These are phyloP conservation scores for Orbilia oligospora DNA, from an alignment of 2,329 filamentous ascomycete genomes.

Conservation along the genomic window DNA sequence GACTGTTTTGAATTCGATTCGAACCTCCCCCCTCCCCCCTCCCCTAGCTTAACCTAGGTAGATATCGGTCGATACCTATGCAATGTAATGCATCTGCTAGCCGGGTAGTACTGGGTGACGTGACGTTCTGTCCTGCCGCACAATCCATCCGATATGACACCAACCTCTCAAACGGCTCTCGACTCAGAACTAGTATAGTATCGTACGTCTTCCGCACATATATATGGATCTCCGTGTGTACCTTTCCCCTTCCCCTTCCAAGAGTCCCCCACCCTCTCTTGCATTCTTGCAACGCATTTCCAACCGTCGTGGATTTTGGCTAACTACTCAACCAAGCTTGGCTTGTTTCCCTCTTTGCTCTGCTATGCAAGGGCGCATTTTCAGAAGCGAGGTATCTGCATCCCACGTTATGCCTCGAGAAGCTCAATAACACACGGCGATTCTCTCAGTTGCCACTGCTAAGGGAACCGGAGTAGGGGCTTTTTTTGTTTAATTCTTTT, in stretches of 20 bases:
- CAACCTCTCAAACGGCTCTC: conserved; percentile 9
- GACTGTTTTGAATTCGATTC: not conserved
- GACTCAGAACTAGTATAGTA: too few species aligned
- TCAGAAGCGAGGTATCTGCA: conserved; percentile 59
- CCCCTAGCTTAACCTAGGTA: too few species aligned
- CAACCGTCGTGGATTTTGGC: conserved; percentile 40
- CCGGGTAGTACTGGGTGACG: not conserved
- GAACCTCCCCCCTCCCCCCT: too few species aligned
- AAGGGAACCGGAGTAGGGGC: conserved; percentile 15
- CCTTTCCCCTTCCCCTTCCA: conserved; percentile 33
- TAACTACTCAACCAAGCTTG: conserved; percentile 18
- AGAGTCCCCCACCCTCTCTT: conserved; percentile 27
- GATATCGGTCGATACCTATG: too few species aligned
- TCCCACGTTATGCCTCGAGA: conserved; percentile 58
- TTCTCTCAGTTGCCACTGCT: conserved; percentile 49
- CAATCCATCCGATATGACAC: not conserved
- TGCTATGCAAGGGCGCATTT: conserved; percentile 59
- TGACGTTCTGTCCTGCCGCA: conserved; percentile 22
- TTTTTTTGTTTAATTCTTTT: conserved; percentile 25
- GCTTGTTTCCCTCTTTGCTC: conserved; percentile 22
- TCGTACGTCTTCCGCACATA: not conserved
- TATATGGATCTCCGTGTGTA: conserved; percentile 49
- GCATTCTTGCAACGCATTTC: conserved; percentile 61
- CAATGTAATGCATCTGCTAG: not conserved
- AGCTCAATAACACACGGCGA: conserved; percentile 42